Evolutionary conservation across 164 flowering plant genomes (phyloP), one percentile per base, ranked within the genome.

Genomic region (Nelumbo lutea): DNA sequence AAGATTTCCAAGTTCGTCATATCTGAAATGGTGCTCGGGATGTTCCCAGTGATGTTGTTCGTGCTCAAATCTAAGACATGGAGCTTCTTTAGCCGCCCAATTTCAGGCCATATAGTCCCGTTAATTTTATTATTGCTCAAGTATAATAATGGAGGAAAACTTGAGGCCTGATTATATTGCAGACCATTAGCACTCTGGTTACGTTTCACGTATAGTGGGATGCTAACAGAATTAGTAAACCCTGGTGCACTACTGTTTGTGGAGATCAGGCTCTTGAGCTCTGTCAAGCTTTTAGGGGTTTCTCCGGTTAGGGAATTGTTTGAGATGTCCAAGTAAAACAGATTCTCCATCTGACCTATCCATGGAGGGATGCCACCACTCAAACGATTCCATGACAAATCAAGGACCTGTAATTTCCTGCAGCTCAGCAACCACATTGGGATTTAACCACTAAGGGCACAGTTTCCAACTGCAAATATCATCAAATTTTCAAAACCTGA

Each of bases 281-380:
- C 72, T 6, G 82, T 79, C 76, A 90, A 74, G 62, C 81, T 79
- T 67, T 64, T 73, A 0, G 96, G 96, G 46, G 90, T 79, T 68
- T 86, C 89, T 45, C 98, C 96, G 0, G 87, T 70, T 41, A 90
- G 85, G 1, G 96, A 81, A 80, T 93, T 93, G 66, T 93, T 88
- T 0, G 96, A 93, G 63, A 93, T 72, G 66, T 93, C 98, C 83
- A 93, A 74, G 80, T 89, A 93, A 73, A 90, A 90, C 62, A 93
- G 75, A 48, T 58, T 75, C 72, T 88, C 88, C 88, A 89, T 78
- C 73, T 78, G 67, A 55, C 91, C 93, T 68, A 90, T 78, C 91
- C 93, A 88, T 2, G 79, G 61, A 58, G 98, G 98, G 61, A 93
- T 85, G 53, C 67, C 65, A 9, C 96, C 98, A 67, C 67, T 65